Evolutionary conservation across 352 stramenopile genomes (phyloP).

Genomic region (Globisporangium emineosum): DNA sequence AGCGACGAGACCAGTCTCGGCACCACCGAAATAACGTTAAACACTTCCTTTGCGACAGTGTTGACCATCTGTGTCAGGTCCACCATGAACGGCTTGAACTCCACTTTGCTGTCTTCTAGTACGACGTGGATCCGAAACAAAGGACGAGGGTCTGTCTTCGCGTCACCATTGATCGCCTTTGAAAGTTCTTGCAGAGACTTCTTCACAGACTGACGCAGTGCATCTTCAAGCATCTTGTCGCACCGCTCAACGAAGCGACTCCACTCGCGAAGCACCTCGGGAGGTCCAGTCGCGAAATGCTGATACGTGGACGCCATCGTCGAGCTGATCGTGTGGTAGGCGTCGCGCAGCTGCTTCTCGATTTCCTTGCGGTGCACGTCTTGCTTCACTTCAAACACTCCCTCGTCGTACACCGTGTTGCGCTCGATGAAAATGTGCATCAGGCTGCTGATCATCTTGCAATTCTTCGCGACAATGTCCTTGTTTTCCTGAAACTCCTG

Average conservation of each 20-base stretch:
- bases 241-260: constrained; percentile 86
- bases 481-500: constrained; percentile 90
- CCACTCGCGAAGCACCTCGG: constrained; percentile 92
- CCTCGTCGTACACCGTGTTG: constrained; percentile 92
- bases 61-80: constrained; percentile 95
- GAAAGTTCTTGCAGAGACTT: constrained; percentile 93
- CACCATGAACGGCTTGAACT: constrained; percentile 93
- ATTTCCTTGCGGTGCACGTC: constrained; percentile 85
- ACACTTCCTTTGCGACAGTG: constrained; percentile 94
- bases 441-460: constrained; percentile 84
- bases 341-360: constrained; percentile 69
- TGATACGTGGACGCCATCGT: constrained; percentile 91
- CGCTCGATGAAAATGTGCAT: constrained; percentile 93
- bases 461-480: constrained; percentile 83
- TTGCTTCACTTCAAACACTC: constrained; percentile 91
- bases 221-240: constrained; percentile 90
- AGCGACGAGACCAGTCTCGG: constrained; percentile 75
- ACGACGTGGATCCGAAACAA: constrained; percentile 93
- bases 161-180: constrained; percentile 92
- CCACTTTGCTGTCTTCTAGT: constrained; percentile 91
- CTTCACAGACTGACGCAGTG: constrained; percentile 91
- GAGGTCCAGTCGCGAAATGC: constrained; percentile 87
- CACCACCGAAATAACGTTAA: constrained; percentile 91
- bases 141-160: constrained; percentile 88
- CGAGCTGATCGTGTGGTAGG: constrained; percentile 82